These are phyloP conservation scores for Quercus mongolica DNA, from an alignment of 306 rosid genomes.

Conservation along the genomic window DNA sequence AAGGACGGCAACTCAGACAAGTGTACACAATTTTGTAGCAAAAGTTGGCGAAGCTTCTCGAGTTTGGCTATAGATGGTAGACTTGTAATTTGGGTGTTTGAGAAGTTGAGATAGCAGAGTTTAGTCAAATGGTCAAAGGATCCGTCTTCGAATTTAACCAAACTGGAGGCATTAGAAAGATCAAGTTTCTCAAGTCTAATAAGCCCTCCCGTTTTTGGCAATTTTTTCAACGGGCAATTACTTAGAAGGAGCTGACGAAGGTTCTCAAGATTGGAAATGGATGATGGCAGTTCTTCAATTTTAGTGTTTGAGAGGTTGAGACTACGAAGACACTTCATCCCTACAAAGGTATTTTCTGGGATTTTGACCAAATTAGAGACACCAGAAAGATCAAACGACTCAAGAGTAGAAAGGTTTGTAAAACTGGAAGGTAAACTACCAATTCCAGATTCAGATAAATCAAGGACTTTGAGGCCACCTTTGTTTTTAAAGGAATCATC, in stretches of 20 bases:
- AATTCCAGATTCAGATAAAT: conserved; percentile 22
- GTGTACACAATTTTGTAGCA: too few relatives aligned
- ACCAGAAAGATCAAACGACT: conserved; percentile 24
- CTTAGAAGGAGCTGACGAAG: conserved; percentile 8
- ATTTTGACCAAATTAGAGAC: conserved; percentile 6
- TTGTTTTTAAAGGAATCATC: conserved; percentile 12
- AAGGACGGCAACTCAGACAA: too few relatives aligned
- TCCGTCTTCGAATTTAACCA: background rate
- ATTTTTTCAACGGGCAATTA: background rate
- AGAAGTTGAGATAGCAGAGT: too few relatives aligned
- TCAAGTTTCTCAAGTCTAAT: background rate
- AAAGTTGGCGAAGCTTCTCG: background rate
- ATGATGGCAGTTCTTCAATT: conserved; percentile 1
- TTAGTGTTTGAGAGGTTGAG: conserved; percentile 27
- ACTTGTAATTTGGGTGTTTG: too few relatives aligned
- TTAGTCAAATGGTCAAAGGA: too few relatives aligned
- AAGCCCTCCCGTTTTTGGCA: background rate
- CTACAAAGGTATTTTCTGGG: conserved; percentile 1
- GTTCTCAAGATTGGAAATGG: conserved; percentile 3
- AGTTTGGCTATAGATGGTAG: too few relatives aligned
- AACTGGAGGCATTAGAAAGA: background rate
- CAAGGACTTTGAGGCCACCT: conserved; percentile 22
- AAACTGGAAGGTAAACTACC: conserved; percentile 8
- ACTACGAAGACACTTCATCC: conserved; percentile 17
- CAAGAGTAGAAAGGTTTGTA: conserved; percentile 5